Conservation (phyloP, 1,284 basidiomycete species). For the Rhodotorula mucilaginosa region DNA sequence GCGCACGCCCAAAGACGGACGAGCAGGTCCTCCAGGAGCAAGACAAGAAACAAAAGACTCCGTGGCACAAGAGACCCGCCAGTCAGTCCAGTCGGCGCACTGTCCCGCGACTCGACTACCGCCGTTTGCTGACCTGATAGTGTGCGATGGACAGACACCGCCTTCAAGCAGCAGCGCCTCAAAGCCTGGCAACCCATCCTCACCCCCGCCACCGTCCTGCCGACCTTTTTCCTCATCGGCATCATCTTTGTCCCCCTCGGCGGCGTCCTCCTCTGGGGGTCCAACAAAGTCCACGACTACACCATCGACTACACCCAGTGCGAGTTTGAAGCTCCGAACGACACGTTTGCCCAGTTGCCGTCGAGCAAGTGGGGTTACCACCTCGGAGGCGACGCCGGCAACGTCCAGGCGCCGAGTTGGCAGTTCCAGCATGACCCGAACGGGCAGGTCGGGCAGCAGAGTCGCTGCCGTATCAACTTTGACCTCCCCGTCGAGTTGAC, state of each 20-base stretch:
- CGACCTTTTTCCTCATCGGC: slow-evolving; percentile 91
- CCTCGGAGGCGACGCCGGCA: slow-evolving; percentile 3
- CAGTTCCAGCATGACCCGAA: slow-evolving; percentile 38
- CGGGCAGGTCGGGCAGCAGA: not conserved
- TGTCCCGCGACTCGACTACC: not conserved
- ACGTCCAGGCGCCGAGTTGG: slow-evolving; percentile 29
- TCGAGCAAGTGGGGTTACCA: slow-evolving; percentile 68
- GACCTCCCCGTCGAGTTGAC: slow-evolving; percentile 75
- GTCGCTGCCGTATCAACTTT: slow-evolving; percentile 70
- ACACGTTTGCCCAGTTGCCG: slow-evolving; percentile 61
- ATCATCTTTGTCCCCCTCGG: slow-evolving; percentile 95
- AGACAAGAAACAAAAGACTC: slow-evolving; percentile 68
- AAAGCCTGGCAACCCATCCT: slow-evolving; percentile 99
- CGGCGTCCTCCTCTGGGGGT: slow-evolving; percentile 77
- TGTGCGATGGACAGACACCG: slow-evolving; percentile 66
- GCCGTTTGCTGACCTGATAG: no score
- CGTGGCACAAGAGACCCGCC: slow-evolving; percentile 76
- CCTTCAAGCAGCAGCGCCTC: slow-evolving; percentile 98
- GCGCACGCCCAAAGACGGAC: slow-evolving; percentile 32
- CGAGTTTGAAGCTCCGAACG: slow-evolving; percentile 61
- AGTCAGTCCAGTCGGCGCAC: slow-evolving; percentile 58
- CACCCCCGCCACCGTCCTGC: slow-evolving; percentile 93
- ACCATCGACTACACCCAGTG: slow-evolving; percentile 94
- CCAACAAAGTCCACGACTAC: slow-evolving; percentile 81
- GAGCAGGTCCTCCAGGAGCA: slow-evolving; percentile 27